Evolutionary conservation across 495 filamentous ascomycete genomes (phyloP).

Genomic region (Parmelia sp.): DNA sequence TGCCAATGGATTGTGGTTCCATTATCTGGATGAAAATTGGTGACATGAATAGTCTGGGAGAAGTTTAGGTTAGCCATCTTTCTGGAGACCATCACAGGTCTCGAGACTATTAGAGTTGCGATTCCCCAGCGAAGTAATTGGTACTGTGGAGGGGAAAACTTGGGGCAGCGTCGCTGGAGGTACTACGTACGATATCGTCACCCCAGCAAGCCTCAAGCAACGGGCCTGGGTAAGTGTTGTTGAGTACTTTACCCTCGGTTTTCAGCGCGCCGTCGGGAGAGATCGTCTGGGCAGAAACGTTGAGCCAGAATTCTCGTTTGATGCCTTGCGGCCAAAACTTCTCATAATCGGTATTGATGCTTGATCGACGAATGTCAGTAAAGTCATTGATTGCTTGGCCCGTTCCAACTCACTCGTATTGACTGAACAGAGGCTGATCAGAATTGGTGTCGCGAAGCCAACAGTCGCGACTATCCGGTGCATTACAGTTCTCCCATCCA

Average conservation of each 20-base stretch:
- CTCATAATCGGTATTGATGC: slow-evolving; percentile 52
- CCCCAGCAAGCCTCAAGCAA: slow-evolving; percentile 26
- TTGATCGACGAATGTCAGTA: slow-evolving; percentile 35
- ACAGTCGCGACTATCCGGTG: slow-evolving; percentile 5
- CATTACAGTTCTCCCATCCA: slow-evolving; percentile 15
- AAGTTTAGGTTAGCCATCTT: background rate
- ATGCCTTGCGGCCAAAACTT: slow-evolving; percentile 37
- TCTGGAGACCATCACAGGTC: background rate
- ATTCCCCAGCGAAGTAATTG: too few relatives aligned
- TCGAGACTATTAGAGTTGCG: too few relatives aligned
- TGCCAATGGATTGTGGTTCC: slow-evolving; percentile 21
- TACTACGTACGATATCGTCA: slow-evolving; percentile 24
- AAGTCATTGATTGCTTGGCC: background rate
- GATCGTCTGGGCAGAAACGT: slow-evolving; percentile 15
- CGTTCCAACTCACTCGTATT: slow-evolving; percentile 9
- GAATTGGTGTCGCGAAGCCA: slow-evolving; percentile 25
- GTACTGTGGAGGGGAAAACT: too few relatives aligned
- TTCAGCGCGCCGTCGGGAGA: slow-evolving; percentile 20
- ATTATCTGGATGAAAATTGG: slow-evolving; percentile 27
- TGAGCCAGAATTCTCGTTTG: slow-evolving; percentile 18
- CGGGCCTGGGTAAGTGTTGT: slow-evolving; percentile 24
- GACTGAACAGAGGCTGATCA: slow-evolving; percentile 5
- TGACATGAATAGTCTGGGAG: slow-evolving; percentile 28
- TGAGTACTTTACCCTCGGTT: slow-evolving; percentile 21
- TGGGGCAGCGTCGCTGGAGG: too few relatives aligned